Evolutionary conservation across 306 rosid genomes (phyloP).

Genomic region (Cicer pinnatifidum): DNA sequence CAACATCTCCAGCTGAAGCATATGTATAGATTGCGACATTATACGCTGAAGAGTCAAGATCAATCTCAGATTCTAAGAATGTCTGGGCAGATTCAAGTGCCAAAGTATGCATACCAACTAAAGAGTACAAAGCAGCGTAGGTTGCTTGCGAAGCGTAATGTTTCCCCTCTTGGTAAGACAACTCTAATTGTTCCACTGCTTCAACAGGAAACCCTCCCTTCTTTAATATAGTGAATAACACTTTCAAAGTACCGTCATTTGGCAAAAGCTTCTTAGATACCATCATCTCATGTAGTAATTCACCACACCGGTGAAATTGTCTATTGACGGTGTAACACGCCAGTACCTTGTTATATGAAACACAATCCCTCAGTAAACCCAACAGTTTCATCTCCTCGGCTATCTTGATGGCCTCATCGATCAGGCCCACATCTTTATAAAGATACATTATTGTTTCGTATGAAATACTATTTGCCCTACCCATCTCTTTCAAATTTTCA

Average conservation of each 20-base stretch:
- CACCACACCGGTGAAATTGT: conserved; percentile 73
- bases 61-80: conserved; percentile 58
- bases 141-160: conserved; percentile 74
- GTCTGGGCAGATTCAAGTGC: conserved; percentile 66
- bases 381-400: conserved; percentile 85
- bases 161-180: conserved; percentile 68
- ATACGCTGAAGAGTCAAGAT: conserved; percentile 64
- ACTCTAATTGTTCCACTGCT: conserved; percentile 78
- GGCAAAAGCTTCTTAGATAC: conserved; percentile 72
- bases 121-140: conserved; percentile 65
- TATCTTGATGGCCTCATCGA: conserved; percentile 76
- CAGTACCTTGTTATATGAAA: conserved; percentile 75
- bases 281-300: conserved; percentile 81
- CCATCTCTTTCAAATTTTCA: conserved; percentile 61
- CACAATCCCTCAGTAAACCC: conserved; percentile 73
- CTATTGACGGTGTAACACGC: conserved; percentile 66
- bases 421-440: conserved; percentile 69
- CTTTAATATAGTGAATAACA: conserved; percentile 69
- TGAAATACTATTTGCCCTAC: conserved; percentile 64
- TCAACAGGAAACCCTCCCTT: conserved; percentile 73
- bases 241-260: conserved; percentile 64
- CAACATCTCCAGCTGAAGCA: conserved; percentile 64
- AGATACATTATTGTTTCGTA: conserved; percentile 77
- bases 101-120: conserved; percentile 75
- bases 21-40: conserved; percentile 77